Conservation (phyloP, 2,329 filamentous ascomycete genomes). For the Microdochium nivale region DNA sequence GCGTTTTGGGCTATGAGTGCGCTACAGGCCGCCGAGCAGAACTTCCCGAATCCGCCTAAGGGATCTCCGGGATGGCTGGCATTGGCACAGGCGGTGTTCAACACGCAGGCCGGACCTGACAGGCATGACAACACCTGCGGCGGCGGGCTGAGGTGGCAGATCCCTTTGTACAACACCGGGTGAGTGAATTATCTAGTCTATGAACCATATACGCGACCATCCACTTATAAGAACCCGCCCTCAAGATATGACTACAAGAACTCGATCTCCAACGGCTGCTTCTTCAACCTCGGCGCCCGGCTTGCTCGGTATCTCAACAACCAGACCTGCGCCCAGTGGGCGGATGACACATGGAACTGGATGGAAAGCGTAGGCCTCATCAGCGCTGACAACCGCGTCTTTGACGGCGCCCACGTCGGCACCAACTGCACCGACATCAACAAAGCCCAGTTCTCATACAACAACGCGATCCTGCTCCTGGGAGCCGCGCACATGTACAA, state of each 20-base stretch:
- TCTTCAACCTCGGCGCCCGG: slow-evolving; percentile 43
- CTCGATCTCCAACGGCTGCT: slow-evolving; percentile 36
- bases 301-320: slow-evolving; percentile 58
- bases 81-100: slow-evolving; percentile 56
- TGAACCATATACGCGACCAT: no score
- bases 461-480: slow-evolving; percentile 37
- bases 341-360: slow-evolving; percentile 49
- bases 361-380: slow-evolving; percentile 33
- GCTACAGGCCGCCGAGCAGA: slow-evolving; percentile 52
- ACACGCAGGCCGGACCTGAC: slow-evolving; percentile 44
- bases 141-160: slow-evolving; percentile 60
- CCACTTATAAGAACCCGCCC: neutral
- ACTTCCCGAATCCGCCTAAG: slow-evolving; percentile 43
- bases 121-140: slow-evolving; percentile 50
- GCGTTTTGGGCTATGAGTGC: slow-evolving; percentile 58
- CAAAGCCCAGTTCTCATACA: slow-evolving; percentile 42
- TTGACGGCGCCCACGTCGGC: slow-evolving; percentile 36
- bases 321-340: slow-evolving; percentile 53
- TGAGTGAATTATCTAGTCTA: slow-evolving; percentile 16
- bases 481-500: slow-evolving; percentile 31
- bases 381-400: slow-evolving; percentile 31
- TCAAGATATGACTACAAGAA: slow-evolving; percentile 6
- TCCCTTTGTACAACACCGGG: slow-evolving; percentile 50
- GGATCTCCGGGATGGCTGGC: slow-evolving; percentile 50
- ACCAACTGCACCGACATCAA: slow-evolving; percentile 34